Base-by-base conservation (phyloP, 768 basidiomycete genomes). In the Pisolithus tinctorius region DNA sequence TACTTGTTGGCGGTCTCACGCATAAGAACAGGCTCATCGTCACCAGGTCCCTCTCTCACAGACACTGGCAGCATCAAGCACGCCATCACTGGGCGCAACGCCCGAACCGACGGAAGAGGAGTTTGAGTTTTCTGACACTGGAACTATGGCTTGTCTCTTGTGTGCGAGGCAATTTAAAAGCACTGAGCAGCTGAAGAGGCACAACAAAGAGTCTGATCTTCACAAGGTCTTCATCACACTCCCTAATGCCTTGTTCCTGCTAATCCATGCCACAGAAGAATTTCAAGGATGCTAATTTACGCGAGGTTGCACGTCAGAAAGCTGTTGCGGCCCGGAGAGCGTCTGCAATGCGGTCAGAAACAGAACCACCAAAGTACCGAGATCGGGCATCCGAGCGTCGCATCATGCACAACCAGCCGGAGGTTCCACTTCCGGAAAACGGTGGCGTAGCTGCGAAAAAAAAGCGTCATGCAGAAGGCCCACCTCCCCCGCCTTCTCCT, bases 341-440 rank as follows among this genome's bases (percentile, higher is more conserved):
- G 1, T 53, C 66, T 29, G 41, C 61, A 4, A 27, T 60, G 23
- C 65, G 58, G 47, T 30, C 65, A 42, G 64, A 68, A 40, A 71
- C 47, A 23, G 78, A 81, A 25, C 78, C 79, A 55, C 85, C 91
- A 2, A 93, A 92, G 65, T 98, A 99, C 69, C 84, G 94, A 36
- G 96, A 99, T 67, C 85, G 96, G 25, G 96, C 96, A 1, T 87
- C 86, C 0, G 94, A 96, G 64, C 83, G 96, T 13, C 81, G 96
- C 17, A 81, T 82, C 45, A 81, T 93, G 63, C 91, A 94, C 71
- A 91, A 93, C 57, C 94, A 97, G 60, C 92, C 94, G 0, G 91
- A 94, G 29, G 77, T 81, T 2, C 95, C 93, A 7, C 57, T 83
- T 1, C 80, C 83, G 5, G 74, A 71, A 45, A 80, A 81, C 10